Base-by-base conservation (phyloP, 1,284 basidiomycete species). In the Pulveroboletus sp. region DNA sequence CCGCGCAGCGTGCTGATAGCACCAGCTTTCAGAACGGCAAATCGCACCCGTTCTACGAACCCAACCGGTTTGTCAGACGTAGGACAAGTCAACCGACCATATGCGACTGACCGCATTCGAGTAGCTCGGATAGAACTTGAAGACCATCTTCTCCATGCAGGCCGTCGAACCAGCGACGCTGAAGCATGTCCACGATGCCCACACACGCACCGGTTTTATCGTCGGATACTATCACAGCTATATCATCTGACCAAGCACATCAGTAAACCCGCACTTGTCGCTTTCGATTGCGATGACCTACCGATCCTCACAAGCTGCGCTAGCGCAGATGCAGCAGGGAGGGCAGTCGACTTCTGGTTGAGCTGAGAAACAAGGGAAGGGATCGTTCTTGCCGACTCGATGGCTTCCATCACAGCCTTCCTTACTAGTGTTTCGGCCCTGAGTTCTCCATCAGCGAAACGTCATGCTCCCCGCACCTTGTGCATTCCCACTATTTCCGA, bases 111-210 rank as follows among this genome's bases (percentile, higher is more conserved):
- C 68, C 61, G 40, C 61, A 57, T 12, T 58, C 49, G 1, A 71
- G 47, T 7, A 72, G 22, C n/a, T 59, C 45, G 5, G 51, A 54
- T 2, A 69, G 35, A 14, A 62, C 61, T 15, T 51, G 55, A 2
- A 72, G 47, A 11, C 69, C 69, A 20, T 72, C 70, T 52, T 71
- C 67, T 43, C 67, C 63, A 1, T 48, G 55, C n/a, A 58, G 17
- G 4, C 61, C 65, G 15, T 71, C 68, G 25, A 69, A 69, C 70
- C 70, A 69, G 40, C 65, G 60, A 36, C 58, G 56, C 35, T 39
- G 57, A 40, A 70, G 49, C 68, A 70, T 72, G 14, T 31, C 20
- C n/a, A 68, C 7, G 22, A 70, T 64, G 12, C 47, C 46, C 26
- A 0, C 26, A n/a, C 47, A 36, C 10, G 48, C 59, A 26, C 58